Conservation (phyloP, 768 basidiomycete species). For the Polyporus arcularius region DNA sequence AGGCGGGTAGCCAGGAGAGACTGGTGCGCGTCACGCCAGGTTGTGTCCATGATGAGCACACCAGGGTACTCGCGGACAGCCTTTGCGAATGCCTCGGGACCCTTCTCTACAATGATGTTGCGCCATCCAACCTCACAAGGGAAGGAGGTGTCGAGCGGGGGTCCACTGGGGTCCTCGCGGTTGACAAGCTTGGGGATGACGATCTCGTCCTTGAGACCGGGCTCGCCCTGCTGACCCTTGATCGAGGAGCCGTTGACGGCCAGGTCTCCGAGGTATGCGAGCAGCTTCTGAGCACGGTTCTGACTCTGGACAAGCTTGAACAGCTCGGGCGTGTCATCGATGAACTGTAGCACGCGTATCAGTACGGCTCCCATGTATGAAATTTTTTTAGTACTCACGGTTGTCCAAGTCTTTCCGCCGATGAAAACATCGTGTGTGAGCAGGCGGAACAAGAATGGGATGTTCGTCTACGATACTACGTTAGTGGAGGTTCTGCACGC, state of each 20-base stretch:
- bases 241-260: conserved; percentile 98
- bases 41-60: conserved; percentile 96
- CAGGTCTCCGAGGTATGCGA: conserved; percentile 96
- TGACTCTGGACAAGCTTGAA: conserved; percentile 98
- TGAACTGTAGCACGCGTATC: conserved; percentile 61
- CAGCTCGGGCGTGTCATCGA: conserved; percentile 98
- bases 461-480: conserved; percentile 76
- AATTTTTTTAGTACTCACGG: conserved; percentile 44
- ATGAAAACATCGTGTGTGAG: conserved; percentile 97
- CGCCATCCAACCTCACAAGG: conserved; percentile 95
- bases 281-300: conserved; percentile 96
- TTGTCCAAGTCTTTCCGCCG: conserved; percentile 97
- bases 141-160: conserved; percentile 73
- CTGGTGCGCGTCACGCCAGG: conserved; percentile 99
- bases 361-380: neutral
- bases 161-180: conserved; percentile 72
- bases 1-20: conserved; percentile 95
- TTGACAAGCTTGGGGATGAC: conserved; percentile 79
- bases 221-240: conserved; percentile 95
- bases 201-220: conserved; percentile 89
- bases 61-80: conserved; percentile 97
- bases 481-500: neutral
- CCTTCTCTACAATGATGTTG: conserved; percentile 97
- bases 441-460: conserved; percentile 98
- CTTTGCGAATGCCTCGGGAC: conserved; percentile 97